phyloP scores from a whole-genome alignment of 345 rosid species.

The Microcos paniculata region DNA sequence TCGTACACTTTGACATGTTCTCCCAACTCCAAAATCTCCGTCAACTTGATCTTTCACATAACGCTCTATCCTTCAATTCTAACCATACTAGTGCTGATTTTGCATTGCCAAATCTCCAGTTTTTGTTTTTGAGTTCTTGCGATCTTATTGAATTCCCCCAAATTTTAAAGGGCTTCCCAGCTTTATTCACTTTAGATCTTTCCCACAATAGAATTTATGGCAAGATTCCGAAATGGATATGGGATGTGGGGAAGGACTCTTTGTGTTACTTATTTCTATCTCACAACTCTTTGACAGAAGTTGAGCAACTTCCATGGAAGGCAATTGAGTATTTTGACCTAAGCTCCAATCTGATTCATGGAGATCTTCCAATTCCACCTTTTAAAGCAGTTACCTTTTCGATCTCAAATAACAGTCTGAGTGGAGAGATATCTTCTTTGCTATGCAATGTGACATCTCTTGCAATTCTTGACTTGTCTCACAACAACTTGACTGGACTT shows the following conservation, averaged over 20 bases:
- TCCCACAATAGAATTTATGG: slow-evolving; percentile 27
- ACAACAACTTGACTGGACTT: slow-evolving; percentile 29
- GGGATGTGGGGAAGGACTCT: neutral
- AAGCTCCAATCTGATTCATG: slow-evolving; percentile 11
- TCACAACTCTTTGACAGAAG: slow-evolving; percentile 18
- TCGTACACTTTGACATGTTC: slow-evolving; percentile 19
- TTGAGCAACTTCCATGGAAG: neutral
- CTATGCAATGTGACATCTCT: slow-evolving; percentile 19
- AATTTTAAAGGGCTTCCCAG: neutral
- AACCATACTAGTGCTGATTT: neutral
- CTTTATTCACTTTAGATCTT: neutral
- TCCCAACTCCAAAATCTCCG: slow-evolving; percentile 10
- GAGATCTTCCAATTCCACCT: slow-evolving; percentile 22
- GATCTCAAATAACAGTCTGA: slow-evolving; percentile 12
- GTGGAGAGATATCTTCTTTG: slow-evolving; percentile 6
- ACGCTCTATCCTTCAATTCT: neutral
- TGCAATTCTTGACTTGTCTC: neutral
- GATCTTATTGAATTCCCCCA: slow-evolving; percentile 11
- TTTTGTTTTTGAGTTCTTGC: slow-evolving; percentile 6
- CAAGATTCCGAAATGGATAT: slow-evolving; percentile 9
- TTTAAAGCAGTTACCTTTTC: neutral
- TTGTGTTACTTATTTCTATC: neutral
- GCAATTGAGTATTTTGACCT: slow-evolving; percentile 13
- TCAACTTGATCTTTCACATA: slow-evolving; percentile 10
- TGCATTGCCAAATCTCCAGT: neutral